A percentile compares a stretch with the other conserved stretches of the same genome.
Conservation (phyloP, 2,329 filamentous ascomycete genomes). For the Neopestalotiopsis clavispora region DNA sequence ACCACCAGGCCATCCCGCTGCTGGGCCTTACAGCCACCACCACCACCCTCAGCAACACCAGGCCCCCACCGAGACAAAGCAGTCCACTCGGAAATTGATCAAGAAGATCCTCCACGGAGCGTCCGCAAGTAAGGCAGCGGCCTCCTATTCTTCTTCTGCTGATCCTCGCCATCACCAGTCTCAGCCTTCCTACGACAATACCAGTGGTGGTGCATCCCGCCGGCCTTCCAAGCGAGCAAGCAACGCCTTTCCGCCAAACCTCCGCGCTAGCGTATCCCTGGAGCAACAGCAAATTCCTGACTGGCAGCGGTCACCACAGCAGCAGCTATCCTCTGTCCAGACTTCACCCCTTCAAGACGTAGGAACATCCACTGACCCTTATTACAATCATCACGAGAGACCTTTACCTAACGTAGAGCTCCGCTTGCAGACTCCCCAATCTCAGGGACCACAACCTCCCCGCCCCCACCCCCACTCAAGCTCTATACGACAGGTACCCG, state of each 20-base stretch:
- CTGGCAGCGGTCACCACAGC: slow-evolving; percentile 26
- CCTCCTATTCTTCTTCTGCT: slow-evolving; percentile 40
- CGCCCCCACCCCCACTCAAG: slow-evolving; percentile 34
- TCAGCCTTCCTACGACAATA: slow-evolving; percentile 51
- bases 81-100: slow-evolving; percentile 58
- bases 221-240: slow-evolving; percentile 63
- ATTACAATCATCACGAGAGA: slow-evolving; percentile 39
- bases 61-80: slow-evolving; percentile 46
- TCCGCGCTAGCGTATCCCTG: slow-evolving; percentile 43
- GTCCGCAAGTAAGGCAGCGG: slow-evolving; percentile 1
- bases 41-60: slow-evolving; percentile 18
- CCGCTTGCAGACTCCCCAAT: slow-evolving; percentile 46
- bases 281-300: slow-evolving; percentile 24
- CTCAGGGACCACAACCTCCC: slow-evolving; percentile 25
- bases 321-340: slow-evolving; percentile 34
- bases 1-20: slow-evolving; percentile 20
- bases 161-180: slow-evolving; percentile 28
- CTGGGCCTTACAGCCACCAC: slow-evolving; percentile 19
- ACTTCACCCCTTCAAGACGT: slow-evolving; percentile 52
- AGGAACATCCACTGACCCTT: slow-evolving; percentile 42
- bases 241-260: slow-evolving; percentile 45
- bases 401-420: slow-evolving; percentile 42
- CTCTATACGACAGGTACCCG: slow-evolving; percentile 54
- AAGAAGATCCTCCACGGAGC: slow-evolving; percentile 47
- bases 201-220: slow-evolving; percentile 50